Evolutionary conservation across 225 moss, liverwort and hornwort genomes (phyloP), one percentile per base, ranked within the genome.

Genomic region (Pseudisothecium myosuroides): DNA sequence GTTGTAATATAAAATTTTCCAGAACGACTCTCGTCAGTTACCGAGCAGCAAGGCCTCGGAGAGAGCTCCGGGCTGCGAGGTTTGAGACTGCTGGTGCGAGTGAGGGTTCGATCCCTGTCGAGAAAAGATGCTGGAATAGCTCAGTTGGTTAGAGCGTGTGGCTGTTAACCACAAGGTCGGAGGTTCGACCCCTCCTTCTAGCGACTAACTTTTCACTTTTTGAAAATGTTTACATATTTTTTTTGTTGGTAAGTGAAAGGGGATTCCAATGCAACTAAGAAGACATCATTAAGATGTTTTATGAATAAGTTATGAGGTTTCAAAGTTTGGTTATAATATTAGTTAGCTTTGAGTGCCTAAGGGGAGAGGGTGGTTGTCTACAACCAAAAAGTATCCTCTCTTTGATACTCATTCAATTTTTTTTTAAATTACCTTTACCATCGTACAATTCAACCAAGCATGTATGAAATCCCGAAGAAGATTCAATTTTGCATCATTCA

Each of bases 21-120:
- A 0, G 22, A 76, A 0, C 28, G 0, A 0, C 0, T 0, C 0
- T 2, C 0, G 11, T 0, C 45, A 73, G 17, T 2, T 6, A 1
- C 6, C 5, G 31, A 19, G 7, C 7, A 36, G 36, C 36, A 14
- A 2, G 6, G 10, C 6, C 15, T 23, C 9, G 8, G 50, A 34
- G 19, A 5, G 22, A 20, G 3, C 2, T 10, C 2, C 0, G 5
- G 6, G 7, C 1, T 0, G 2, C 6, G 0, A 3, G 5, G 1
- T 0, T 0, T 1, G 6, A 6, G 17, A 1, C 6, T 29, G 0
- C 0, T 0, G 6, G 2, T 1, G 0, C 0, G 18, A 0, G 4
- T 5, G 18, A 2, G 11, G 20, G 77, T 52, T 36, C 36, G 52
- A 52, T 3, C 4, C 54, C 14, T 6, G 0, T 2, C 0, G 15